Percentiles rank a stretch among this genome's conserved stretches.
phyloP scores from a whole-genome alignment of 2,329 filamentous ascomycete species.

The Anisogramma anomala region DNA sequence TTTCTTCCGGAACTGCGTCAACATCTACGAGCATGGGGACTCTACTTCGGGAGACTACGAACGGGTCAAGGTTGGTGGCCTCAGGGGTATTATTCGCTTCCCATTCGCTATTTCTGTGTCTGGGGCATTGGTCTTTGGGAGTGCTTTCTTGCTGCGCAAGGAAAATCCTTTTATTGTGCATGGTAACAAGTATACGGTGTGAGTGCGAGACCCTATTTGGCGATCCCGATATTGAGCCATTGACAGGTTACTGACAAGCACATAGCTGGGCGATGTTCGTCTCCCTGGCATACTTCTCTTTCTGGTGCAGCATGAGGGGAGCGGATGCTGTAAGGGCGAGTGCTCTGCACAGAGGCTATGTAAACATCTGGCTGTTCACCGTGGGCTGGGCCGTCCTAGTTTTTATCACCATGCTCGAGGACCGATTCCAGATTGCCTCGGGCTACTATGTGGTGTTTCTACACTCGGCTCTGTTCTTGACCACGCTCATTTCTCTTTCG shows the following conservation, averaged over 20 bases:
- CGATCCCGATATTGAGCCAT: neutral
- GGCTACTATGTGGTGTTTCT: constrained; percentile 77
- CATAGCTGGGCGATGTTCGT: constrained; percentile 69
- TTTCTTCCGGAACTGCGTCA: constrained; percentile 56
- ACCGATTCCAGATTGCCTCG: constrained; percentile 59
- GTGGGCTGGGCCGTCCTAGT: constrained; percentile 65
- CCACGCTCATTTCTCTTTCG: constrained; percentile 61
- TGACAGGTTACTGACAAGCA: constrained; percentile 11
- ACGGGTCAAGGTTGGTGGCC: constrained; percentile 56
- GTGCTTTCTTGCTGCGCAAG: constrained; percentile 66
- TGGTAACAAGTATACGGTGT: constrained; percentile 72
- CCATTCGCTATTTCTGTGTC: constrained; percentile 63
- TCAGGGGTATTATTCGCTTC: constrained; percentile 74
- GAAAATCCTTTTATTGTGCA: constrained; percentile 87
- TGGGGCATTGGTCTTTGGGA: constrained; percentile 54
- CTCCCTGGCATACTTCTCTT: constrained; percentile 64
- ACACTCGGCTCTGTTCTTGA: constrained; percentile 62
- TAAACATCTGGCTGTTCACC: constrained; percentile 72
- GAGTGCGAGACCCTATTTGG: constrained; percentile 20
- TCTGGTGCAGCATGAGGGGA: constrained; percentile 73
- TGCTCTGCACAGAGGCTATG: constrained; percentile 72
- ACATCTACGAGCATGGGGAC: constrained; percentile 45
- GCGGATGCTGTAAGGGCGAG: constrained; percentile 73
- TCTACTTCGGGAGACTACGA: constrained; percentile 31
- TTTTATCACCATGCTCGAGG: constrained; percentile 60